These are phyloP conservation scores for Azolla pinnata DNA, from an alignment of 75 land plant species.

Conservation along the genomic window DNA sequence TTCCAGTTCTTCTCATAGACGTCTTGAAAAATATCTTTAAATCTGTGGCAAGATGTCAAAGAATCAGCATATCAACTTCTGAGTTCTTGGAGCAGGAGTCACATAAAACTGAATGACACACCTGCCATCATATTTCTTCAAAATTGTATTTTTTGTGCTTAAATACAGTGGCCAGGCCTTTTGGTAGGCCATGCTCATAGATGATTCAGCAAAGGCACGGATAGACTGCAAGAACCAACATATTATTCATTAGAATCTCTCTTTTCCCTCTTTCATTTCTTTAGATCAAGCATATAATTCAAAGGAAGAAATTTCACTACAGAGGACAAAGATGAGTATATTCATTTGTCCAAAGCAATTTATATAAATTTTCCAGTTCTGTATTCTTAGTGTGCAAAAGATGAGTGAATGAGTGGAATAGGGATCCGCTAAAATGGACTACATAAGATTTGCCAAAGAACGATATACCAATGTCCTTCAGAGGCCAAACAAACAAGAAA, in stretches of 20 bases:
- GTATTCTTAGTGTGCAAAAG: too few relatives aligned
- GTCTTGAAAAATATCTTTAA: conserved; percentile 93
- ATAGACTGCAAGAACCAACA: conserved; percentile 56
- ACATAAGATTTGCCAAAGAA: too few relatives aligned
- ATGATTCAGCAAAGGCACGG: conserved; percentile 80
- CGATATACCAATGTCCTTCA: too few relatives aligned
- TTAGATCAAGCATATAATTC: conserved; percentile 3
- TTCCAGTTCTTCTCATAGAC: conserved; percentile 82
- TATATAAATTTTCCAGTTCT: not conserved
- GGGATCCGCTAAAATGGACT: too few relatives aligned
- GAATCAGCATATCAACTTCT: too few relatives aligned
- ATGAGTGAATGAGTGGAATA: too few relatives aligned
- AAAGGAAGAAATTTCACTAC: too few relatives aligned
- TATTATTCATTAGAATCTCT: not conserved
- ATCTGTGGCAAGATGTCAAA: conserved; percentile 31
- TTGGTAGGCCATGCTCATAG: conserved; percentile 69
- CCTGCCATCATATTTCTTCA: conserved; percentile 98
- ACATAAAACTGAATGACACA: conserved; percentile 11
- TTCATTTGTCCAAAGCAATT: too few relatives aligned
- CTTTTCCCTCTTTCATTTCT: too few relatives aligned
- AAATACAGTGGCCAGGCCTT: conserved; percentile 95
- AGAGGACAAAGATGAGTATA: too few relatives aligned
- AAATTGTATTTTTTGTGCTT: conserved; percentile 90
- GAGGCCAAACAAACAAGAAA: too few relatives aligned
- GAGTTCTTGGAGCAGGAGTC: not conserved